Evolutionary conservation across 148 eudicot species (phyloP).

Genomic region (Camellia lanceoleosa): DNA sequence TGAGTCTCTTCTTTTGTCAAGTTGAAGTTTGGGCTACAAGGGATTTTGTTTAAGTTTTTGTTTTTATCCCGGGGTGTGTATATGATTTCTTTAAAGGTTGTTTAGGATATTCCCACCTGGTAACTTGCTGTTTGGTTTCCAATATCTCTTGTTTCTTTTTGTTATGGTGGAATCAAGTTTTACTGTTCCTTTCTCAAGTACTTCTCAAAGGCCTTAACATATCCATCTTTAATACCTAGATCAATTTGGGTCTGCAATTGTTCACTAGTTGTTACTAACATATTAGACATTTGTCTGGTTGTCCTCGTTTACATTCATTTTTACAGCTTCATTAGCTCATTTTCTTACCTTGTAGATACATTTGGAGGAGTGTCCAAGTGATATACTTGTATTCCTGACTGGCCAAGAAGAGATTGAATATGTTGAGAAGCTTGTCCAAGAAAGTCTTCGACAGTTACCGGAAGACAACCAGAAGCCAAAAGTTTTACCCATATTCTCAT

Average conservation of each 20-base stretch:
- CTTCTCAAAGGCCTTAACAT: not conserved
- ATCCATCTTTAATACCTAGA: not conserved
- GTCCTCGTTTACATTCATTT: not conserved
- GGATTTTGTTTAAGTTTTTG: not conserved
- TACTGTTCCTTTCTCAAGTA: not conserved
- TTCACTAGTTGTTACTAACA: not conserved
- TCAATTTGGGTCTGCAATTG: slow-evolving; percentile 5
- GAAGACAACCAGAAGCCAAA: slow-evolving; percentile 51
- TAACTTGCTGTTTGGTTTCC: not conserved
- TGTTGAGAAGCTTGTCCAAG: slow-evolving; percentile 73
- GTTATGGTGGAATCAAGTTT: not conserved
- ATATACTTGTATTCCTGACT: slow-evolving; percentile 92
- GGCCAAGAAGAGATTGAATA: slow-evolving; percentile 99
- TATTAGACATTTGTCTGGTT: not conserved
- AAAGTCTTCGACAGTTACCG: slow-evolving; percentile 62
- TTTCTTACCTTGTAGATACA: slow-evolving; percentile 58
- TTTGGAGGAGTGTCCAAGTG: slow-evolving; percentile 81
- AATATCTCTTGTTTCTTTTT: not conserved
- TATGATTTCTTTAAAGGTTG: not conserved
- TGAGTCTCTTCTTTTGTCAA: not conserved
- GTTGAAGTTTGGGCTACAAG: not conserved
- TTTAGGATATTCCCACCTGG: not conserved
- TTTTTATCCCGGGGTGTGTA: not conserved
- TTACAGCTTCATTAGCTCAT: slow-evolving; percentile 9
- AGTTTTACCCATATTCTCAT: slow-evolving; percentile 65